phyloP scores from a whole-genome alignment of 176 grass and related monocot species.

The Cenchrus purpureus region DNA sequence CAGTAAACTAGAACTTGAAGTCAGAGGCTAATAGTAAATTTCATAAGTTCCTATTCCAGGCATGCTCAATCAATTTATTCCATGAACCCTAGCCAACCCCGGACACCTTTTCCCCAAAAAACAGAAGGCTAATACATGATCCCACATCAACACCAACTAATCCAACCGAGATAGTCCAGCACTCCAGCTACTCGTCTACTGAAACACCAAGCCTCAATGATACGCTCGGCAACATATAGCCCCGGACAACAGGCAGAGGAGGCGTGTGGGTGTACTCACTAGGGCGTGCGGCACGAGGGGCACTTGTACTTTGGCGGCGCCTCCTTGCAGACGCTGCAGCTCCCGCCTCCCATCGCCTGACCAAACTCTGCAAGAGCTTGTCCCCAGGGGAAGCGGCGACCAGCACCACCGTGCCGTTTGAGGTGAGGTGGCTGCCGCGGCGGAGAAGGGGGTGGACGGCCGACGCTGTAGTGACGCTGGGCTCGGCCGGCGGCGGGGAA shows the following conservation, averaged over 20 bases:
- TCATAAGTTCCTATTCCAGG: neutral
- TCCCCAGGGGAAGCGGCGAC: neutral
- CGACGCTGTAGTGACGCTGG: too few relatives aligned
- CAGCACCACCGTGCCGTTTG: neutral
- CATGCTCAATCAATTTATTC: neutral
- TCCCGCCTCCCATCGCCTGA: constrained; percentile 44
- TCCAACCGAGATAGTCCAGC: neutral
- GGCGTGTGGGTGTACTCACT: constrained; percentile 57
- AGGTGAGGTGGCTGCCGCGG: neutral
- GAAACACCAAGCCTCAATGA: neutral
- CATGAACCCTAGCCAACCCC: constrained; percentile 1
- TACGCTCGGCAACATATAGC: neutral
- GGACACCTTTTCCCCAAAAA: neutral
- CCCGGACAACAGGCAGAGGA: neutral
- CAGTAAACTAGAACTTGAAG: neutral
- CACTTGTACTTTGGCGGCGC: constrained; percentile 92
- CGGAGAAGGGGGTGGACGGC: neutral
- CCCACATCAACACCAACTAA: neutral
- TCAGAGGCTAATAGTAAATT: neutral
- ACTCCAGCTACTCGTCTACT: neutral
- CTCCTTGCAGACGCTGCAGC: constrained; percentile 76
- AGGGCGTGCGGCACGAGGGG: constrained; percentile 72
- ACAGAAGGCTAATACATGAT: neutral
- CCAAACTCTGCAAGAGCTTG: neutral
- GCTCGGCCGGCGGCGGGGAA: too few relatives aligned